Conservation (phyloP, 345 rosid genomes). For the Firmiana major region DNA sequence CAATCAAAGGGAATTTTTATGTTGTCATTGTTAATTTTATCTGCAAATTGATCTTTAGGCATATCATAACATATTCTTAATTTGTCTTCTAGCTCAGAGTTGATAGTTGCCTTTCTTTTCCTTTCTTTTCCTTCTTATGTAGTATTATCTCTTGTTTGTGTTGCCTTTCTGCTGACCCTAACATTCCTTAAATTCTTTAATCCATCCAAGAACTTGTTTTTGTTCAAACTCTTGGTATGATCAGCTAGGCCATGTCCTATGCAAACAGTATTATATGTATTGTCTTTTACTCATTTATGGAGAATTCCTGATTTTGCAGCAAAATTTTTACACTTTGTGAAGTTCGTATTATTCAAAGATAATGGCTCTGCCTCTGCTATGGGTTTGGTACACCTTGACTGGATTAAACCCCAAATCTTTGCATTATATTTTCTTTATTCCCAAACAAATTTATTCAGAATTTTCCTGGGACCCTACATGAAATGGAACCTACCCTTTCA, state of each 20-base stretch:
- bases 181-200: background rate
- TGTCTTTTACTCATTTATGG: background rate
- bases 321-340: background rate
- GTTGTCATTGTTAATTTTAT: conserved; percentile 7
- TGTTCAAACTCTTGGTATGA: background rate
- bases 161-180: background rate
- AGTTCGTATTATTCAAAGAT: background rate
- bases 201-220: background rate
- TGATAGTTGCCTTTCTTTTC: conserved; percentile 2
- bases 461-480: background rate
- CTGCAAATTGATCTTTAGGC: conserved; percentile 3
- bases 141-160: background rate
- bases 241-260: background rate
- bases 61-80: conserved; percentile 4
- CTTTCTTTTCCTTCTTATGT: background rate
- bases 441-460: background rate
- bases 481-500: background rate
- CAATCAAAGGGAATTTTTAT: conserved; percentile 8
- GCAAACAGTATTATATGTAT: background rate
- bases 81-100: conserved; percentile 1
- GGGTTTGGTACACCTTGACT: conserved; percentile 3
- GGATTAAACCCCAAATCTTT: conserved; percentile 6
- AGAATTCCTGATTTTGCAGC: background rate
- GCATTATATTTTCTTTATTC: background rate
- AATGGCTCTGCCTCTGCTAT: background rate